phyloP scores from a whole-genome alignment of 495 filamentous ascomycete genomes.

The Tuber calosporum region DNA sequence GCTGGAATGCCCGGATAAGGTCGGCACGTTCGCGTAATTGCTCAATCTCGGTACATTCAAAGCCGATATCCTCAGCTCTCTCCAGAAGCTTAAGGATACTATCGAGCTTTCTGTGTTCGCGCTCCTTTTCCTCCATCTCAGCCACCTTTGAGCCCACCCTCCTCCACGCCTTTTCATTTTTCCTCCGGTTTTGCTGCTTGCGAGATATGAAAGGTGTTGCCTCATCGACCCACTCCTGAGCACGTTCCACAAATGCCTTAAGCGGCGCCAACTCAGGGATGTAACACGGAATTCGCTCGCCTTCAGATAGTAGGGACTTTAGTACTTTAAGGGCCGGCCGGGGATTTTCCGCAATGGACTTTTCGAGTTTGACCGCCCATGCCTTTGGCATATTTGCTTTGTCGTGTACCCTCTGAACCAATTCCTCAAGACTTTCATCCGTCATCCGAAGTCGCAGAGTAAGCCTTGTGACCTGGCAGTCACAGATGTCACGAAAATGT shows the following conservation, averaged over 20 bases:
- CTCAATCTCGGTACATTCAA: slow-evolving; percentile 89
- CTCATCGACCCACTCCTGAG: slow-evolving; percentile 97
- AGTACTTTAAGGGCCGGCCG: slow-evolving; percentile 80
- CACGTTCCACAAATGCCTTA: slow-evolving; percentile 82
- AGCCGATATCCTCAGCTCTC: slow-evolving; percentile 79
- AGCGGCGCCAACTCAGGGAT: slow-evolving; percentile 75
- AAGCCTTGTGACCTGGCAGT: slow-evolving; percentile 36
- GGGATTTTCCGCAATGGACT: slow-evolving; percentile 68
- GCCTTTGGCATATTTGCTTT: slow-evolving; percentile 76
- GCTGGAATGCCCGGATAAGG: slow-evolving; percentile 79
- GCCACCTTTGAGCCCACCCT: slow-evolving; percentile 57
- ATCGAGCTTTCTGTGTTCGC: slow-evolving; percentile 80
- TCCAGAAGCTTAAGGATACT: slow-evolving; percentile 79
- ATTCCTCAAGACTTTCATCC: slow-evolving; percentile 58
- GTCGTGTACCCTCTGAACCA: slow-evolving; percentile 72
- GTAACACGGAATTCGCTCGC: slow-evolving; percentile 93
- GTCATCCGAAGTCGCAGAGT: slow-evolving; percentile 53
- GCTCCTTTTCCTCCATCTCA: slow-evolving; percentile 82
- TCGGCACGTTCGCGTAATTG: slow-evolving; percentile 80
- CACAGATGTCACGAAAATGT: slow-evolving; percentile 41
- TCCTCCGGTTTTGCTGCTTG: slow-evolving; percentile 96
- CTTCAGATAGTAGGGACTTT: slow-evolving; percentile 78
- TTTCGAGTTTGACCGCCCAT: slow-evolving; percentile 88
- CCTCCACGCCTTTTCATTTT: slow-evolving; percentile 90
- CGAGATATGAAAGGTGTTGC: slow-evolving; percentile 93